phyloP scores from a whole-genome alignment of 495 filamentous ascomycete species.

The Tuber umbilicatum region DNA sequence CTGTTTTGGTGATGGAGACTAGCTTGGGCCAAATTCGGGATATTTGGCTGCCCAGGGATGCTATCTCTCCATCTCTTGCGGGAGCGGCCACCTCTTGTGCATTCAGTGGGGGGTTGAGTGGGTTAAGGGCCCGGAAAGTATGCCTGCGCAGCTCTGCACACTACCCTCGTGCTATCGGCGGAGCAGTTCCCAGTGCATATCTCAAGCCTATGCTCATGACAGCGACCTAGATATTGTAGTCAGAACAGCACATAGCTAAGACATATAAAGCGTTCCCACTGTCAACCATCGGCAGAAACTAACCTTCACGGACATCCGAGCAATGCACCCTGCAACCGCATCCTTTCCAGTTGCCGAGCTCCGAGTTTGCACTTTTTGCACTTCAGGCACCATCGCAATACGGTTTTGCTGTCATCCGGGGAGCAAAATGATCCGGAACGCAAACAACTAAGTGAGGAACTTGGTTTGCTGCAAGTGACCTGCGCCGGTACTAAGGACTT shows the following conservation, averaged over 20 bases:
- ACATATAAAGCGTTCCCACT: neutral
- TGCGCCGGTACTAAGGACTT: neutral
- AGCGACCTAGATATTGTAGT: neutral
- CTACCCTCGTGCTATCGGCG: neutral
- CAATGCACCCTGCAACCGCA: neutral
- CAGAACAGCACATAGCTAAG: neutral
- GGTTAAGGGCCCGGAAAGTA: neutral
- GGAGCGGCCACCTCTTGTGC: no score
- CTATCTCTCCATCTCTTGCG: no score
- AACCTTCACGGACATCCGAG: neutral
- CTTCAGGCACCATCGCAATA: neutral
- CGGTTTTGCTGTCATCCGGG: neutral
- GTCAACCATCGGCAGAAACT: neutral
- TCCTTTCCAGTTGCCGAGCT: neutral
- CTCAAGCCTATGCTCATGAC: neutral
- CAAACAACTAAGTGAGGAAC: neutral
- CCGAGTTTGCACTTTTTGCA: neutral
- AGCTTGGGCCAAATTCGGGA: no score
- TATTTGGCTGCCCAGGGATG: no score
- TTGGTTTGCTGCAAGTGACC: neutral
- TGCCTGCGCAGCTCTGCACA: neutral
- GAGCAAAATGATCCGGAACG: neutral
- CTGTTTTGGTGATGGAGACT: no score
- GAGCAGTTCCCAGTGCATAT: neutral
- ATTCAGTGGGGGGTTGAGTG: no score